Evolutionary conservation across 108 stramenopile genomes (phyloP).

Genomic region (Stephanodiscus triporus): DNA sequence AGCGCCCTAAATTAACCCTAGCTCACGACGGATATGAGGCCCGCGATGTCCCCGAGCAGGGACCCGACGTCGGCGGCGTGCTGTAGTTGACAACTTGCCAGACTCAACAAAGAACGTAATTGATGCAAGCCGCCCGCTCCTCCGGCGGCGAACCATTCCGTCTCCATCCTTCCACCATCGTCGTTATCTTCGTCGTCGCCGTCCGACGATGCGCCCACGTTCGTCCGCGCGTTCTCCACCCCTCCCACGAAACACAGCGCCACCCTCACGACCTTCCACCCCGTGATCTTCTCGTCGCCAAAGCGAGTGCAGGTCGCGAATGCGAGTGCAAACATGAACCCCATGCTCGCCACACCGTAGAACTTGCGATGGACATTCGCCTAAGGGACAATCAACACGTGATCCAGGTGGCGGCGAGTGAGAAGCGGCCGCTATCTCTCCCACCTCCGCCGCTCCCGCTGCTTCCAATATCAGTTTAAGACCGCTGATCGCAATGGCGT

Average conservation of each 20-base stretch:
- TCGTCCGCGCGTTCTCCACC: slow-evolving; percentile 63
- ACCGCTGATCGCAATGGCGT: too few relatives aligned
- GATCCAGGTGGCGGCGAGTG: slow-evolving; percentile 59
- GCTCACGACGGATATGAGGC: slow-evolving; percentile 76
- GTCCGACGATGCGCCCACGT: slow-evolving; percentile 31
- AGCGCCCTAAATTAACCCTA: too few relatives aligned
- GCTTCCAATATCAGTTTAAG: too few relatives aligned
- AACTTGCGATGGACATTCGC: slow-evolving; percentile 90
- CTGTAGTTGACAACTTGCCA: background rate
- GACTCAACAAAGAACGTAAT: too few relatives aligned
- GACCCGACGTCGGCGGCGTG: slow-evolving; percentile 13
- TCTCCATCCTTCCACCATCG: background rate
- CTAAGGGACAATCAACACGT: slow-evolving; percentile 62
- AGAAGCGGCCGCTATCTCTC: too few relatives aligned
- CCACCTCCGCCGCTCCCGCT: too few relatives aligned
- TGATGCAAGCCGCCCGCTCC: too few relatives aligned
- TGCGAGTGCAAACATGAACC: slow-evolving; percentile 92
- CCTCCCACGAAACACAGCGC: slow-evolving; percentile 71
- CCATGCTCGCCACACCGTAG: slow-evolving; percentile 91
- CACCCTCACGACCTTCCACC: slow-evolving; percentile 66
- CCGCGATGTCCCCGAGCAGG: slow-evolving; percentile 74
- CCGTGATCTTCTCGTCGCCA: slow-evolving; percentile 67
- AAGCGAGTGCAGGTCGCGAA: slow-evolving; percentile 69
- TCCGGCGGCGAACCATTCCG: too few relatives aligned
- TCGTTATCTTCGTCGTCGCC: background rate